A percentile compares a stretch with the other conserved stretches of the same genome.
phyloP scores from a whole-genome alignment of 176 grass and related monocot species.

The Phragmites australis region DNA sequence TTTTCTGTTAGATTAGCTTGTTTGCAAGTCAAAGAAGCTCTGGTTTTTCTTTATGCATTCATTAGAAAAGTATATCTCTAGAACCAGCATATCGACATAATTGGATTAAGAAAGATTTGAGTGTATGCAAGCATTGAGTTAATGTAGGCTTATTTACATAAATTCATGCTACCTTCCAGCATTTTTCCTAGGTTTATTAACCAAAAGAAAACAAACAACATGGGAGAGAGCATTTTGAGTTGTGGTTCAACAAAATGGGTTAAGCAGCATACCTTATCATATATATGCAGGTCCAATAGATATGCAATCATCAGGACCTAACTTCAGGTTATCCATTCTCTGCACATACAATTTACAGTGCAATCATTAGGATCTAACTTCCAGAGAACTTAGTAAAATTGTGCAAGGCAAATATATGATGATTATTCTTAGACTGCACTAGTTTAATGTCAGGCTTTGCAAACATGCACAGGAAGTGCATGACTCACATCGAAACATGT shows the following conservation, averaged over 20 bases:
- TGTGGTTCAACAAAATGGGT: neutral
- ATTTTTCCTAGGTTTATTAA: too few relatives aligned
- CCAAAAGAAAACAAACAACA: neutral
- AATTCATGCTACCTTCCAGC: neutral
- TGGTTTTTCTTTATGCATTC: neutral
- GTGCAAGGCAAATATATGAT: neutral
- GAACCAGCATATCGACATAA: neutral
- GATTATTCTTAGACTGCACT: neutral
- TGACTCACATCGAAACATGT: neutral
- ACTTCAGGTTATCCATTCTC: conserved; percentile 57
- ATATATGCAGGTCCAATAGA: neutral
- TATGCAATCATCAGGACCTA: conserved; percentile 50
- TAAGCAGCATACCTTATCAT: conserved; percentile 10
- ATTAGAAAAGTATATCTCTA: neutral
- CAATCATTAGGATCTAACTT: neutral
- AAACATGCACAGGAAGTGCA: conserved; percentile 6
- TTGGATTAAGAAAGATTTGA: neutral
- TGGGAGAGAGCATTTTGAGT: neutral
- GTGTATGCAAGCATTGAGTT: neutral
- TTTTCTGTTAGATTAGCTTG: neutral
- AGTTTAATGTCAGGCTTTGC: neutral
- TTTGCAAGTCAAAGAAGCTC: neutral
- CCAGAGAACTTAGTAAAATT: neutral
- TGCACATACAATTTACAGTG: conserved; percentile 23
- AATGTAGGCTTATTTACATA: neutral